Base-by-base conservation (phyloP, 805 yeast genomes). In the Candida krabiensis region DNA sequence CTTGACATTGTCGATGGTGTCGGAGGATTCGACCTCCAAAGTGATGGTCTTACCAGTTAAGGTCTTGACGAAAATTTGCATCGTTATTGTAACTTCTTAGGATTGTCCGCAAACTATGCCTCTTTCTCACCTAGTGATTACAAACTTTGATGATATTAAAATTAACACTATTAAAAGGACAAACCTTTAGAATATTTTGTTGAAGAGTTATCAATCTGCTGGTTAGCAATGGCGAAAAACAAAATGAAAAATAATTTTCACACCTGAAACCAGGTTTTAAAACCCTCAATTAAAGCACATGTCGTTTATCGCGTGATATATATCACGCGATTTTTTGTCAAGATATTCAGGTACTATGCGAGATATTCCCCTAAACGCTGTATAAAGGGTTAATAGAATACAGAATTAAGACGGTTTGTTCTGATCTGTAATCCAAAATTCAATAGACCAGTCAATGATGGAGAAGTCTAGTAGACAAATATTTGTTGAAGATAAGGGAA, bases 1-100 rank as follows among this genome's bases (percentile, higher is more conserved):
- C 81, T 90, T 89, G 82, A 89, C 96, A 68, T 89, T 89, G 86
- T 90, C 96, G 75, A 89, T 89, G 69, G 96, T 88, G 84, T 89
- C 97, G 64, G 96, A 86, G 62, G 96, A 88, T 82, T 89, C 97
- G 70, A 89, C 97, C 82, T 89, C 96, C 66, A 89, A 85, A 83
- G 96, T 89, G 77, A 90, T 90, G 70, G 96, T 84, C 79, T 82
- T 83, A 80, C 89, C 89, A 61, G 89, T 83, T 71, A 83, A 77
- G 73, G 89, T 83, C 72, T 83, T 83, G 74, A 83, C 89, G 78
- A 83, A 83, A 75, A 75, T 75, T 68, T 75, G 80, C 80, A 75
- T 75, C 48, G 59, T n/a, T n/a, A n/a, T 68, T 58, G 41, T 37
- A 44, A 19, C 28, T 38, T 44, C 26, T 11, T 41, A 46, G 61